phyloP scores from a whole-genome alignment of 23 red algal genomes.

The Chondrus crispus region DNA sequence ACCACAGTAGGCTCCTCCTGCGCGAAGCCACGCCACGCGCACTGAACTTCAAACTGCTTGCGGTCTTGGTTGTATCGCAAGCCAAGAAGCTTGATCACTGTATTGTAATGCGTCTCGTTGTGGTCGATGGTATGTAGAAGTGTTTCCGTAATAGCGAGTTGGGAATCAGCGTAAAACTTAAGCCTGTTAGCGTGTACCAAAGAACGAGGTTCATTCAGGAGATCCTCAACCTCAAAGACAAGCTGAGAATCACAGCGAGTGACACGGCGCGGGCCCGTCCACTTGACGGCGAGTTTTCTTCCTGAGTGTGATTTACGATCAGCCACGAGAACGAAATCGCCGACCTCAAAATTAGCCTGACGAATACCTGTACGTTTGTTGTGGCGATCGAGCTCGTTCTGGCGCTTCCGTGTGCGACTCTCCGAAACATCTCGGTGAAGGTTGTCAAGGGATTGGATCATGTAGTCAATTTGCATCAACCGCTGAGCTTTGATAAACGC shows the following conservation, averaged over 20 bases:
- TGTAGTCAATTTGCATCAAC: not conserved
- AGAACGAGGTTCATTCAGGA: not conserved
- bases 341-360: not conserved
- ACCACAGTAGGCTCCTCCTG: not conserved
- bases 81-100: not conserved
- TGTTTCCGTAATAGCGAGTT: not conserved
- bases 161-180: not conserved
- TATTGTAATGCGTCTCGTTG: not conserved
- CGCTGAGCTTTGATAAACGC: not conserved
- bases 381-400: not conserved
- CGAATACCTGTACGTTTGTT: not conserved
- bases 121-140: not conserved
- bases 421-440: not conserved
- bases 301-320: not conserved
- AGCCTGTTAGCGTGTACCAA: not conserved
- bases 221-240: not conserved
- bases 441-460: not conserved
- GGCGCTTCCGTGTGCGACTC: not conserved
- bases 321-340: not conserved
- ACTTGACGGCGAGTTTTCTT: not conserved
- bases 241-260: not conserved
- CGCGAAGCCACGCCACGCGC: not conserved
- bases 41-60: not conserved
- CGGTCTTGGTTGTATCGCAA: not conserved
- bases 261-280: not conserved